Conservation (phyloP, 2,329 filamentous ascomycete species). For the Sporothrix pseudoabietina region DNA sequence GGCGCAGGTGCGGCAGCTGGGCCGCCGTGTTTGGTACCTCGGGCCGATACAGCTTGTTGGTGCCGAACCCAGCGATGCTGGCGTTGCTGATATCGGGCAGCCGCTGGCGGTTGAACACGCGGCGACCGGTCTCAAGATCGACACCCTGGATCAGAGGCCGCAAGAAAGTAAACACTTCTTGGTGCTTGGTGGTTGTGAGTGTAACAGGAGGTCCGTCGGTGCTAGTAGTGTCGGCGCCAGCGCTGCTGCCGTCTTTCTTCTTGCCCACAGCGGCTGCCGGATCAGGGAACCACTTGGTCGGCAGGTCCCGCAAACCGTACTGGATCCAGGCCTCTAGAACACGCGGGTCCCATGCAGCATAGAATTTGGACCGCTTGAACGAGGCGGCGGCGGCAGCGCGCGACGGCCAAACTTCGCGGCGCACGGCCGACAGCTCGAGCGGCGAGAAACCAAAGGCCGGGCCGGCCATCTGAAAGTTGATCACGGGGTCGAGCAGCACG, state of each 20-base stretch:
- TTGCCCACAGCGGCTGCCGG: slow-evolving; percentile 28
- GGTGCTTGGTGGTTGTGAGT: slow-evolving; percentile 79
- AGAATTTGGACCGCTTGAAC: slow-evolving; percentile 73
- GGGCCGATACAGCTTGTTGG: slow-evolving; percentile 66
- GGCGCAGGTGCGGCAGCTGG: slow-evolving; percentile 62
- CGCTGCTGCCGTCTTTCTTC: slow-evolving; percentile 41
- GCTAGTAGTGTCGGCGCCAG: neutral
- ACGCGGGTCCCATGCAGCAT: slow-evolving; percentile 77
- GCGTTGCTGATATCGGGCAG: slow-evolving; percentile 52
- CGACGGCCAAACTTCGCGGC: slow-evolving; percentile 82
- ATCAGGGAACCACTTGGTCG: slow-evolving; percentile 61
- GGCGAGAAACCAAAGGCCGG: slow-evolving; percentile 48
- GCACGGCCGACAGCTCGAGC: slow-evolving; percentile 63
- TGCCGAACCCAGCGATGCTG: slow-evolving; percentile 41
- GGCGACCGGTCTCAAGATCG: slow-evolving; percentile 42
- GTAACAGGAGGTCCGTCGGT: slow-evolving; percentile 54
- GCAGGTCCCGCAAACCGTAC: slow-evolving; percentile 74
- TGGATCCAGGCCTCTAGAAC: slow-evolving; percentile 74
- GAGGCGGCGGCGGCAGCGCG: slow-evolving; percentile 65
- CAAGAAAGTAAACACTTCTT: slow-evolving; percentile 80
- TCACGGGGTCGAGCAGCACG: slow-evolving; percentile 82
- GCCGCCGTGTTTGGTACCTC: slow-evolving; percentile 61
- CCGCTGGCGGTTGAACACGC: slow-evolving; percentile 46
- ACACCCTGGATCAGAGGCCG: slow-evolving; percentile 59
- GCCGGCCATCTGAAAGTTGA: slow-evolving; percentile 61